Percentiles rank a stretch among this genome's conserved stretches.
These are phyloP conservation scores for Dictyostelium discoideum DNA, from an alignment of 78 protist genomes.

Conservation along the genomic window dicty_2.7 NC_007091.3:1366001-1366500, in stretches of 20 bases:
- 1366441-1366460: background rate
- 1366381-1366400: background rate
- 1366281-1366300: background rate
- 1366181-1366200: background rate
- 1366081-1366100: background rate
- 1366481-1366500: background rate
- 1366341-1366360: background rate
- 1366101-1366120: background rate
- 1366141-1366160: background rate
- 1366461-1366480: background rate
- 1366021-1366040: background rate
- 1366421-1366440: too few species aligned
- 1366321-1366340: background rate
- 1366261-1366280: background rate
- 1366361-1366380: background rate
- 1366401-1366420: background rate
- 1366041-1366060: background rate
- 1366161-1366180: background rate
- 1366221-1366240: too few species aligned
- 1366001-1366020: background rate
- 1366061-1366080: background rate
- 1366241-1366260: background rate
- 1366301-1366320: background rate
- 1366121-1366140: too few species aligned
- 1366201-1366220: too few species aligned